Conservation (phyloP, 306 rosid genomes). For the Pyrus betulifolia region DNA sequence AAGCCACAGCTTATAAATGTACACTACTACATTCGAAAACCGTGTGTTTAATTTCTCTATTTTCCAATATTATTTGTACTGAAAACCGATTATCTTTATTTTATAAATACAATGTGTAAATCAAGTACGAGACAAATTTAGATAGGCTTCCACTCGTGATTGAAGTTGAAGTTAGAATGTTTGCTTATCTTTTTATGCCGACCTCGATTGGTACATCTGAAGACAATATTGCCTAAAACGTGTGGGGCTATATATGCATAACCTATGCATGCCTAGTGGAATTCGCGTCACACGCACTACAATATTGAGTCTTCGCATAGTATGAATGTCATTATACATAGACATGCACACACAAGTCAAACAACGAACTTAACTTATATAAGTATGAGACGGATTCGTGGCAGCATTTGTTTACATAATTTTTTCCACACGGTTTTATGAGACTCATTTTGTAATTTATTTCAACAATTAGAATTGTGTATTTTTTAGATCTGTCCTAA, state of each 20-base stretch:
- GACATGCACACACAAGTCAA: background rate
- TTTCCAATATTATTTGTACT: background rate
- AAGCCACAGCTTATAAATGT: too few relatives aligned
- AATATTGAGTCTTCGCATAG: background rate
- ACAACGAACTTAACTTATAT: background rate
- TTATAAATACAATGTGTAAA: background rate
- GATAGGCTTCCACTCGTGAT: background rate
- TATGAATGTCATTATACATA: too few relatives aligned
- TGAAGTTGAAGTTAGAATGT: background rate
- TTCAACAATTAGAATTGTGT: too few relatives aligned
- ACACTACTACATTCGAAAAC: too few relatives aligned
- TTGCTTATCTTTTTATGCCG: background rate
- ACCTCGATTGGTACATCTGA: background rate
- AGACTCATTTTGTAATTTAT: accelerated
- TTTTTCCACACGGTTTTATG: too few relatives aligned
- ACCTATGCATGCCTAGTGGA: background rate
- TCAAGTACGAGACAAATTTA: background rate
- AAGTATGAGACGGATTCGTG: too few relatives aligned
- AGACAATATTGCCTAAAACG: background rate
- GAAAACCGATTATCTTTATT: background rate
- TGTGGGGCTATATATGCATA: background rate
- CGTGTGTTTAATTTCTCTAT: too few relatives aligned
- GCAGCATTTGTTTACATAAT: too few relatives aligned
- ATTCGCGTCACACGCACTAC: background rate
- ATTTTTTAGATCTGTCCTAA: accelerated